phyloP scores from a whole-genome alignment of 2,329 filamentous ascomycete genomes.

The Cladosporium austrohemisphaericum region DNA sequence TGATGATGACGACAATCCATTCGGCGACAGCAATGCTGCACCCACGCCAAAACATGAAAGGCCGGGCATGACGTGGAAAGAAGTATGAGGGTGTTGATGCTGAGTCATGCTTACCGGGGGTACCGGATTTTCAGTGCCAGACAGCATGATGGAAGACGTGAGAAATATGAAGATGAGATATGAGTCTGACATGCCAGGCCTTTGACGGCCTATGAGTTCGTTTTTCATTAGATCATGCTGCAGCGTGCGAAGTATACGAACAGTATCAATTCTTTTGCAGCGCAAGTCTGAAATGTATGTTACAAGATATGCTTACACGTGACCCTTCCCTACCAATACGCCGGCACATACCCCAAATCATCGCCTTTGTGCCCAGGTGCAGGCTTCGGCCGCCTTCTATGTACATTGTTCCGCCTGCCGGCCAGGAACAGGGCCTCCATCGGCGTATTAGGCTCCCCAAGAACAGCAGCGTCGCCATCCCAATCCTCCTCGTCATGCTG shows the following conservation, averaged over 20 bases:
- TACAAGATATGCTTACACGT: no score
- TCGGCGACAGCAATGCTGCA: constrained; percentile 76
- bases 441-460: background rate
- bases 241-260: no score
- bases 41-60: constrained; percentile 49
- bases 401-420: background rate
- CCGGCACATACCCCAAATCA: constrained; percentile 2
- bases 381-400: background rate
- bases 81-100: constrained; percentile 18
- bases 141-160: no score
- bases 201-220: no score
- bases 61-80: constrained; percentile 34
- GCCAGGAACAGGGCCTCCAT: background rate
- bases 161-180: no score
- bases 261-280: no score
- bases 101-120: no score
- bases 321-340: constrained; percentile 12
- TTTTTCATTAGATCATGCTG: no score
- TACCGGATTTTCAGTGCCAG: no score
- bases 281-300: no score
- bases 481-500: background rate
- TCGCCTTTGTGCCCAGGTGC: background rate
- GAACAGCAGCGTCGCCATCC: background rate
- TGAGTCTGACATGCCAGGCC: no score
- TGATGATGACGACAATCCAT: constrained; percentile 82